These are phyloP conservation scores for Nicotiana otophora DNA, from an alignment of 257 asterid genomes.

Conservation along the genomic window DNA sequence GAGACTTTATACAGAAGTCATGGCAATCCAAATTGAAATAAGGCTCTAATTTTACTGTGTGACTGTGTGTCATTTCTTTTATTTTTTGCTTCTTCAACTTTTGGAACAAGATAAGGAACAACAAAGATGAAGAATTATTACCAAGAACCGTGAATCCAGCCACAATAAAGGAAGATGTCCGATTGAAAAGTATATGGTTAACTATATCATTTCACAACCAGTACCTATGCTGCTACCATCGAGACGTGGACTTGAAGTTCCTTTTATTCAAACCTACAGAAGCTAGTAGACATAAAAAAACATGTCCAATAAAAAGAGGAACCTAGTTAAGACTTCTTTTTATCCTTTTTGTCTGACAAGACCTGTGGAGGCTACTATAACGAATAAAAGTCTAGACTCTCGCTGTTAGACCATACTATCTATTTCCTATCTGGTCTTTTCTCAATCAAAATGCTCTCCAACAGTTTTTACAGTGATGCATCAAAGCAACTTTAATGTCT, in stretches of 20 bases:
- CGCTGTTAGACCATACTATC: neutral
- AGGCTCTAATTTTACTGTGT: neutral
- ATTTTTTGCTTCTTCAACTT: neutral
- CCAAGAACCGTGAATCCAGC: neutral
- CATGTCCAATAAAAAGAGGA: neutral
- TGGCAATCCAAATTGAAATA: constrained; percentile 1
- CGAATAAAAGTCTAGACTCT: neutral
- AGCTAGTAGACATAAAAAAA: neutral
- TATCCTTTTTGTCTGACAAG: neutral
- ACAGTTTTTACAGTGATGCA: neutral
- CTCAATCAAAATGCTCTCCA: neutral
- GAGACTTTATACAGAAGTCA: neutral
- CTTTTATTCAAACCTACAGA: neutral
- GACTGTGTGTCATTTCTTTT: neutral
- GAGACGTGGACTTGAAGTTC: neutral
- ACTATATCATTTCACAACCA: neutral
- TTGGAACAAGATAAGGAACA: neutral
- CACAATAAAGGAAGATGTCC: neutral
- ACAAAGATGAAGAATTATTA: neutral
- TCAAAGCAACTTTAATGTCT: neutral
- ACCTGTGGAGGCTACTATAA: neutral
- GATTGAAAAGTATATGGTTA: neutral
- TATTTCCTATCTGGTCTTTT: neutral
- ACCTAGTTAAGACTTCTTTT: neutral
- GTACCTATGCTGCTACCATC: neutral